These are phyloP conservation scores for Neoboletus subvelutipes DNA, from an alignment of 768 basidiomycete species.

Conservation along the genomic window DNA sequence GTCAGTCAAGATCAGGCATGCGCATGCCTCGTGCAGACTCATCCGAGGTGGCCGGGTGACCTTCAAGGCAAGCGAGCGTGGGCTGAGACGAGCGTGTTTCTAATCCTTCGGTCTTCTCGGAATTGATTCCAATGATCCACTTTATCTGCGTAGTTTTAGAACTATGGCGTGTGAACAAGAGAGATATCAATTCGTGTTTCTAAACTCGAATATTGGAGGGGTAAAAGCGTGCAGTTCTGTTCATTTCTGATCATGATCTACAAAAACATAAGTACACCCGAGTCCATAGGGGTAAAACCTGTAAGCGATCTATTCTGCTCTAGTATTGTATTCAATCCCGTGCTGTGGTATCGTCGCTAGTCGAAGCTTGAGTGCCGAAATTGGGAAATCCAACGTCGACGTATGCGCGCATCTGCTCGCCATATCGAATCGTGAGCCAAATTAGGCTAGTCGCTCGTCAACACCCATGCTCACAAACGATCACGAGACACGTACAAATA, in stretches of 20 bases:
- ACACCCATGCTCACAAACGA: neutral
- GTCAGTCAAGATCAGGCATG: neutral
- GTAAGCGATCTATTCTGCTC: neutral
- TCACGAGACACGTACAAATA: slow-evolving; percentile 44
- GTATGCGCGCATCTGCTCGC: slow-evolving; percentile 55
- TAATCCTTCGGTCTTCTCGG: neutral
- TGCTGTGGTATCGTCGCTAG: neutral
- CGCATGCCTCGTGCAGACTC: neutral
- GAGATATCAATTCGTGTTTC: neutral
- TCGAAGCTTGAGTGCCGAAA: slow-evolving; percentile 5
- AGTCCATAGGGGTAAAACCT: too few species aligned
- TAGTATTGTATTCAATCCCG: neutral
- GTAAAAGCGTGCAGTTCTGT: neutral
- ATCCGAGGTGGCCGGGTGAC: neutral
- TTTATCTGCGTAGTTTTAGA: neutral
- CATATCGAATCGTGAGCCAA: slow-evolving; percentile 53
- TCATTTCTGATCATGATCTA: neutral
- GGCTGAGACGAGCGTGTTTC: neutral
- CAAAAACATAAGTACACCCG: neutral
- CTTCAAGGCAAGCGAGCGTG: neutral
- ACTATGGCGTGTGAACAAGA: too few species aligned
- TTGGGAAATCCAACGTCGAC: slow-evolving; percentile 55
- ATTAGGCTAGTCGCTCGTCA: slow-evolving; percentile 41
- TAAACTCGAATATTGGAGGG: neutral
- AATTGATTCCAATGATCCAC: neutral